Evolutionary conservation across 306 rosid species (phyloP).

Genomic region (Rosa lucieae): DNA sequence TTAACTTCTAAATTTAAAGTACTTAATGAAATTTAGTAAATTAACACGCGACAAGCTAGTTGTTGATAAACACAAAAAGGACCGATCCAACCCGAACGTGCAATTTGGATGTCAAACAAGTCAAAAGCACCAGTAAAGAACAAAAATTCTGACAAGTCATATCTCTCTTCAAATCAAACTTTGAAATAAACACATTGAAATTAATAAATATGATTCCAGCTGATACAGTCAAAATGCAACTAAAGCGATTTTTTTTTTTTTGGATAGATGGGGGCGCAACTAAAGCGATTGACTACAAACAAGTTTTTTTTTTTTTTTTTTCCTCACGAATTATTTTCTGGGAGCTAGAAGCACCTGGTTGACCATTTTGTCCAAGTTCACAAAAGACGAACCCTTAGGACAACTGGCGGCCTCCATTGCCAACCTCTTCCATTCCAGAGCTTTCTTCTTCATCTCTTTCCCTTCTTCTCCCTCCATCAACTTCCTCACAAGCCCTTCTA

Average conservation of each 20-base stretch:
- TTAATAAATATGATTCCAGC: not conserved
- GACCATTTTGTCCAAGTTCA: slow-evolving; percentile 11
- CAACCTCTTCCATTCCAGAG: slow-evolving; percentile 14
- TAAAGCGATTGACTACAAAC: not conserved
- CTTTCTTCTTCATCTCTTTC: slow-evolving; percentile 14
- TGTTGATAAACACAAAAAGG: not conserved
- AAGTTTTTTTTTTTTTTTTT: not conserved
- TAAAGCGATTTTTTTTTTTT: not conserved
- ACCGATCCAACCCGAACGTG: not conserved
- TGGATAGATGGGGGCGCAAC: not conserved
- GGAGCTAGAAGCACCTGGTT: not conserved
- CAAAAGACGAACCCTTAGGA: not conserved
- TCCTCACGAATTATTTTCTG: not conserved
- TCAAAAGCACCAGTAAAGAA: not conserved
- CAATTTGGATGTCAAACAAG: not conserved
- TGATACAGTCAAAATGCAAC: not conserved
- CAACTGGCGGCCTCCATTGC: slow-evolving; percentile 8
- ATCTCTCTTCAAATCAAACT: not conserved
- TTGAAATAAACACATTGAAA: not conserved
- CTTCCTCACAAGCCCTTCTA: slow-evolving; percentile 9
- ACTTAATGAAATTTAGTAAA: too few species aligned
- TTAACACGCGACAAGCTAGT: not conserved
- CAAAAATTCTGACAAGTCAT: not conserved
- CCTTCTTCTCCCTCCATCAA: slow-evolving; percentile 11
- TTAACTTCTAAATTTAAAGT: too few species aligned